Evolutionary conservation across 805 yeast species (phyloP), one percentile per base, ranked within the genome.

Genomic region (Cyberlindnera maclurae): DNA sequence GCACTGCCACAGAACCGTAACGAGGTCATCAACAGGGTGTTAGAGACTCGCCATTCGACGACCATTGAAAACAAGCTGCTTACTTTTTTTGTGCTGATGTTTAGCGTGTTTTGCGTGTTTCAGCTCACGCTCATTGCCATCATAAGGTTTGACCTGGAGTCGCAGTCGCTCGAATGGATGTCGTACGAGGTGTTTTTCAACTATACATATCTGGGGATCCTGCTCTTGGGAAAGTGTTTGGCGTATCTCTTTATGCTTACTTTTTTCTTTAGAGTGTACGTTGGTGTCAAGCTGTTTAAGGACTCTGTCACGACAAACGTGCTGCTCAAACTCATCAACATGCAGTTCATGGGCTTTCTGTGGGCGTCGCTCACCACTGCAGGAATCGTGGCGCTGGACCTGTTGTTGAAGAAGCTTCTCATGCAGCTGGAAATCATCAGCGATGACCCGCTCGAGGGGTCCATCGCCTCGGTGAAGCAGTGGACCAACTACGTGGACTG

Each of bases 311-410:
- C 39, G 17, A 46, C 51, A 18, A 50, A 44, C 15, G 26, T 46
- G 17, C n/a, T 50, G 20, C 32, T 50, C 12, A 47, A 46, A 31
- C 34, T 50, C 17, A 34, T 45, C 16, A 44, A 47, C 33, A 13
- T 42, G 15, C 54, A 50, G 31, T 50, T 50, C 34, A 41, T 44
- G 36, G 54, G 52, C 2, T 50, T 50, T 37, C 33, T 50, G n/a
- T 26, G 41, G 6, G 38, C 49, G 2, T 41, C 45, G 6, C 4
- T 45, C 17, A 38, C 42, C 17, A 40, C 46, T 4, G 15, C 44
- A 3, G 46, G 36, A 1, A 42, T 49, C 12, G 34, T 47, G 20
- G 31, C 33, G 2, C 6, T 38, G 13, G 50, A 49, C 32, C 16
- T 42, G 20, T 6, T 47, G 17, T 27, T 47, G 31, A 45, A 45